Percentiles rank a stretch among this genome's conserved stretches.
Evolutionary conservation across 2,329 filamentous ascomycete genomes (phyloP).

Genomic region (Elsinoe fawcettii): DNA sequence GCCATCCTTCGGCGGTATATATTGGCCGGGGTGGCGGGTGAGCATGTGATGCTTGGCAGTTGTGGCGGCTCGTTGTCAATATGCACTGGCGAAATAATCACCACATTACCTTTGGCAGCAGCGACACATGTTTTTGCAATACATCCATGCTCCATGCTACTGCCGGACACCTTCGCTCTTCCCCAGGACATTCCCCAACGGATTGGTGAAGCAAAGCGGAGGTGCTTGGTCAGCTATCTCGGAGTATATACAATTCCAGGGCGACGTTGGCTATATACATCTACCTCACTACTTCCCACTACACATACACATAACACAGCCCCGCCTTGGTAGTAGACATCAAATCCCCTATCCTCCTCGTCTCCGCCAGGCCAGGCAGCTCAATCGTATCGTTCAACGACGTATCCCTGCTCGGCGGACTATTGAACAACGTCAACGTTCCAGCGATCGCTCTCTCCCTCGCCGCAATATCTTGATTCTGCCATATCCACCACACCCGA

Average conservation of each 20-base stretch:
- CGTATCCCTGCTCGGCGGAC: constrained; percentile 35
- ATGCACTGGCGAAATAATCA: no score
- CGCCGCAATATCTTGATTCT: constrained; percentile 35
- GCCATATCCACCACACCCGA: constrained; percentile 45
- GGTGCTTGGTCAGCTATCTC: neutral
- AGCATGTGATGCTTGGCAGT: neutral
- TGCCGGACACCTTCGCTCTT: no score
- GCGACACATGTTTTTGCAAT: neutral
- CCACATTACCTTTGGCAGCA: no score
- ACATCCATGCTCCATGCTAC: no score
- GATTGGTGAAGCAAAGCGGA: neutral
- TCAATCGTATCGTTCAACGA: constrained; percentile 37
- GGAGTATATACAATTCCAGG: neutral
- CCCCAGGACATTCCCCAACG: no score
- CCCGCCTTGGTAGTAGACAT: constrained; percentile 23
- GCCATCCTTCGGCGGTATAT: neutral
- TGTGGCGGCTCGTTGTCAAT: no score
- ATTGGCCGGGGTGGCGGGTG: no score
- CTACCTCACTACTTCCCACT: neutral
- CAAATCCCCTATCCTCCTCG: constrained; percentile 32
- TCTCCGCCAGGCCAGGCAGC: constrained; percentile 32
- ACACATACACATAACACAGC: neutral
- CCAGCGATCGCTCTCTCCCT: constrained; percentile 33
- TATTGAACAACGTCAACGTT: constrained; percentile 38
- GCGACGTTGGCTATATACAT: neutral